Evolutionary conservation across 179 eudicot species (phyloP).

Genomic region (Dionaea muscipula): DNA sequence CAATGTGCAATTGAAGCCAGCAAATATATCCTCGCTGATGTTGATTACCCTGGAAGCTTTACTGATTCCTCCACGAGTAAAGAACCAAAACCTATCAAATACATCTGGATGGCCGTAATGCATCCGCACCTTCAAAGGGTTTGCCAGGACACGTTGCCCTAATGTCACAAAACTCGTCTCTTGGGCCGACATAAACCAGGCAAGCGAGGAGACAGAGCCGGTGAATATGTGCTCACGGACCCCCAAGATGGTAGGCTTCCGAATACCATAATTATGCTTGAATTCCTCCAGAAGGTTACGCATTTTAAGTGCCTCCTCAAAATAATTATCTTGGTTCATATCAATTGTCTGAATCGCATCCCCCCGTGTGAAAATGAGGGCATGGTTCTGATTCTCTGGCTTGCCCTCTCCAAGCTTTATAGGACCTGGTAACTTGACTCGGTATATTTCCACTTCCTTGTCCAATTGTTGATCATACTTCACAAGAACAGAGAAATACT

Average conservation of each 20-base stretch:
- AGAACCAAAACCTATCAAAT: slow-evolving; percentile 83
- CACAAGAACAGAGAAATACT: slow-evolving; percentile 75
- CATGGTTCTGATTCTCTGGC: slow-evolving; percentile 95
- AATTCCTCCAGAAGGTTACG: slow-evolving; percentile 78
- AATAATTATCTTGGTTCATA: slow-evolving; percentile 91
- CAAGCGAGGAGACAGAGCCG: slow-evolving; percentile 84
- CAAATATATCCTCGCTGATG: slow-evolving; percentile 91
- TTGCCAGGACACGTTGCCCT: slow-evolving; percentile 92
- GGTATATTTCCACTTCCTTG: slow-evolving; percentile 76
- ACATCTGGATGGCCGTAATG: slow-evolving; percentile 98
- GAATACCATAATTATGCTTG: slow-evolving; percentile 47
- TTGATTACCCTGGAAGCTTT: slow-evolving; percentile 86
- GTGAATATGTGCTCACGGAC: slow-evolving; percentile 91
- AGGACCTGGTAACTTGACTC: slow-evolving; percentile 81
- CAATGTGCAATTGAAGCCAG: slow-evolving; percentile 89
- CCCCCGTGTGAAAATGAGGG: slow-evolving; percentile 82
- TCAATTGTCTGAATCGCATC: slow-evolving; percentile 93
- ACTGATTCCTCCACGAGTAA: slow-evolving; percentile 85
- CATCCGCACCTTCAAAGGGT: slow-evolving; percentile 80
- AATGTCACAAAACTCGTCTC: slow-evolving; percentile 88
- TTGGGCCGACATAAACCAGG: slow-evolving; percentile 95
- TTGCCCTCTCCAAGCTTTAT: slow-evolving; percentile 91
- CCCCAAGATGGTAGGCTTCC: slow-evolving; percentile 85
- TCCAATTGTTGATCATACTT: slow-evolving; percentile 68
- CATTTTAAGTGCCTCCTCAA: slow-evolving; percentile 84